Evolutionary conservation across 164 flowering plant genomes (phyloP), one percentile per base, ranked within the genome.

Genomic region (Chimonanthus praecox): DNA sequence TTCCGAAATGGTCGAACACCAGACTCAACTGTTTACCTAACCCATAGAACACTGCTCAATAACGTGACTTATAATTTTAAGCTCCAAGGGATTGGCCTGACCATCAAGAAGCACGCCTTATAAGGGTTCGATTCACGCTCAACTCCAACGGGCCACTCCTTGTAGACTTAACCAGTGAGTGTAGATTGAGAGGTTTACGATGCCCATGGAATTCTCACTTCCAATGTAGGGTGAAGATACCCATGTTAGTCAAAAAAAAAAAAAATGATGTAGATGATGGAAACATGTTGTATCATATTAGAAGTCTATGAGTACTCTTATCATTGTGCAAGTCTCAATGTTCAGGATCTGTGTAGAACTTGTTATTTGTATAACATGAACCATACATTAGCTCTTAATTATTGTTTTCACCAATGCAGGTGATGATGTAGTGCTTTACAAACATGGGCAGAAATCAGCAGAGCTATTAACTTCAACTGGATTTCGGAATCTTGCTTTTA

Each of bases 381-480:
- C 33, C 33, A 8, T 54, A 54, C 16, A 13, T 11, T 54, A 11
- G 60, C 60, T 54, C 60, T 54, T 54, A 54, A 5, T 54, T 54
- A 54, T n/a, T n/a, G 16, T 54, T 10, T 54, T 54, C 16, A 2
- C 60, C 10, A 0, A 11, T 54, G 60, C 60, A 54, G 60, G 60
- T 15, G 60, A 54, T 13, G 60, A 54, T 74, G 90, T 89, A 47
- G 89, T 89, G 67, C 85, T 80, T 15, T 83, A 81, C 67, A 76
- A 79, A 69, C 87, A 81, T 67, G 90, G 93, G 60, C 88, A 87
- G 79, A 85, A 79, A 76, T 86, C 93, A 72, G 90, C 87, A 54
- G 75, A 79, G 13, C 74, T 68, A 71, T 75, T 89, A 72, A 78
- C 75, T 72, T 80, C 88, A 58, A 69, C 83, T 61, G 90, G 90